Evolutionary conservation across 257 asterid genomes (phyloP), one percentile per base, ranked within the genome.

Genomic region (Paulownia fortunei): DNA sequence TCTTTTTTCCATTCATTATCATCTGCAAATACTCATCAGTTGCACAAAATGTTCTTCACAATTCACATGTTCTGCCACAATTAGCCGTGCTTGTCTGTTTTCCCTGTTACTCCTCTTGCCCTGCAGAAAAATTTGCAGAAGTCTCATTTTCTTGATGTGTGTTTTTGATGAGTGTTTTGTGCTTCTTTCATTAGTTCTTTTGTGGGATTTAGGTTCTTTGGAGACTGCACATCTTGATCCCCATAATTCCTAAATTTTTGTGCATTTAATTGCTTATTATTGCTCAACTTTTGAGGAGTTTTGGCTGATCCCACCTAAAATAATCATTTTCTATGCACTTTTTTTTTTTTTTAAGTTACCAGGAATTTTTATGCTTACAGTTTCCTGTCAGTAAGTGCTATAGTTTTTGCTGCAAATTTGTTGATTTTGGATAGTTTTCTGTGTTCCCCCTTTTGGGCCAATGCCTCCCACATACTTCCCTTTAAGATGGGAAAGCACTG

Each of bases 401-500:
- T 27, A 5, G 27, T 21, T 13, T 18, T 27, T 30, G 15, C 46
- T 81, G 67, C 8, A 30, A 21, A 19, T 23, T 64, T 46, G 71
- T 60, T 30, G 24, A 59, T 55, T 11, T 6, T 62, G 56, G 18
- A 26, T 49, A 13, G 21, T 30, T 1, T 30, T 30, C 36, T 30
- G 36, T 30, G 4, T 30, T 30, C 36, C 36, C 36, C 36, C 4
- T 4, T 4, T 30, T 30, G 36, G 36, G 4, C 36, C 19, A 67
- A 87, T 86, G 94, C 84, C 89, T 70, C 86, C 92, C 2, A 52
- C 69, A 55, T 69, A 84, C 84, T 84, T 93, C 60, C 97, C 99
- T 18, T 42, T 95, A 81, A 81, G 98, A 76, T 95, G 98, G 97
- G 98, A 95, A 72, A 89, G 96, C 74, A 88, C 93, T 0, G 97